Conservation (phyloP, 257 asterid genomes). For the Nicotiana undulata region DNA sequence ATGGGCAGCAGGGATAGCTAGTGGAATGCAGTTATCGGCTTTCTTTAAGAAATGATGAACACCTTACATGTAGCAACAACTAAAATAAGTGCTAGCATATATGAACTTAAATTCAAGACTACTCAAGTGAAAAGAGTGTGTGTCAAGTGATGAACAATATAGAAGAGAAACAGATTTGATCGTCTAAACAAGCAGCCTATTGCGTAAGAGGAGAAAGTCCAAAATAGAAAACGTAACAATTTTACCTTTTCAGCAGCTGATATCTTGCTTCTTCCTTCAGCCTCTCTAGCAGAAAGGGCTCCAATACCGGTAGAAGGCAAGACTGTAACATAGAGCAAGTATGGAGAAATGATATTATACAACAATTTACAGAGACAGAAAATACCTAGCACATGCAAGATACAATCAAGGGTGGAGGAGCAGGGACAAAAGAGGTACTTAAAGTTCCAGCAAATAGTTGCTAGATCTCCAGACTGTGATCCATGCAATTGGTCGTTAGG, state of each 20-base stretch:
- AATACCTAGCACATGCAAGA: not conserved
- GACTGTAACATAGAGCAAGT: not conserved
- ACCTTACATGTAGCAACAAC: not conserved
- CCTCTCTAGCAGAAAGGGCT: not conserved
- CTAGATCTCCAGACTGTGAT: not conserved
- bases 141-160: not conserved
- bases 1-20: not conserved
- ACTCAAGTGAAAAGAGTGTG: not conserved
- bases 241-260: slow-evolving; percentile 3
- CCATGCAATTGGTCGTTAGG: not conserved
- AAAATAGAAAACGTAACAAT: not conserved
- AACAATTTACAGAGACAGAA: not conserved
- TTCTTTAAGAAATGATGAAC: not conserved
- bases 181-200: not conserved
- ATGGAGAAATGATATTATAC: not conserved
- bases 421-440: not conserved
- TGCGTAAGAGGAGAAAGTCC: not conserved
- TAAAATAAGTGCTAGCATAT: not conserved
- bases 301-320: not conserved
- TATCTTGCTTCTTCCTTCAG: not conserved
- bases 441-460: not conserved
- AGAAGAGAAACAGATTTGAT: not conserved
- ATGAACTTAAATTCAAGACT: not conserved
- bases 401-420: not conserved
- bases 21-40: not conserved